Conservation (phyloP, 352 stramenopile genomes). For the Phytophthora pluvialis region DNA sequence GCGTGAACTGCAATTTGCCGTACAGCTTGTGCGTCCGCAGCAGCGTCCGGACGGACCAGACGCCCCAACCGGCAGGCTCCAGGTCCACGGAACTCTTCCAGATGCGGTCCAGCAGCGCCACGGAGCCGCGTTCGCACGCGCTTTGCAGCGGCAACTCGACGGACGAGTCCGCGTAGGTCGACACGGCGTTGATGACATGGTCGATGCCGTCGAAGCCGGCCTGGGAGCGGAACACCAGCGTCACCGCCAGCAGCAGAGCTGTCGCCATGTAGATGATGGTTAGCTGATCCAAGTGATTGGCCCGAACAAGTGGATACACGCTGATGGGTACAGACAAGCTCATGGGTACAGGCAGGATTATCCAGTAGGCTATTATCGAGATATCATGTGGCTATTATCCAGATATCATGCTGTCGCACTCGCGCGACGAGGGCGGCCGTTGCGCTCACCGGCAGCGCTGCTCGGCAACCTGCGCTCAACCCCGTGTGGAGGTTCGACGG, state of each 20-base stretch:
- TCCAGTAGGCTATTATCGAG: too few species aligned
- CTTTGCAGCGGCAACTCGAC: constrained; percentile 9
- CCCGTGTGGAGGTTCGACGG: too few species aligned
- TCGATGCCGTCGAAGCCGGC: not conserved
- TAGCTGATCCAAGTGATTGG: too few species aligned
- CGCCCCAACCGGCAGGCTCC: not conserved
- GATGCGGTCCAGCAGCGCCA: constrained; percentile 12
- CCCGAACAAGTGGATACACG: too few species aligned
- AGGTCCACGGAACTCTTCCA: constrained; percentile 15
- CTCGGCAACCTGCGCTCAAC: too few species aligned
- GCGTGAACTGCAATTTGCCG: constrained; percentile 6
- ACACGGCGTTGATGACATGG: constrained; percentile 4
- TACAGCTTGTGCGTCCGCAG: constrained; percentile 6
- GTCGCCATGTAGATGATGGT: not conserved
- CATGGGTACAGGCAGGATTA: too few species aligned
- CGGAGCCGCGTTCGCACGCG: constrained; percentile 1
- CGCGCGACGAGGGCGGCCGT: too few species aligned
- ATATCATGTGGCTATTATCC: too few species aligned
- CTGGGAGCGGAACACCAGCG: constrained; percentile 8
- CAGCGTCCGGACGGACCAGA: constrained; percentile 16
- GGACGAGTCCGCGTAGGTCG: constrained; percentile 9
- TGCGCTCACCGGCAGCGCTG: too few species aligned
- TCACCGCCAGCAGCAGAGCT: constrained; percentile 4
- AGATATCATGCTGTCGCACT: too few species aligned
- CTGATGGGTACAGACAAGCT: too few species aligned